Percentiles rank a stretch among this genome's conserved stretches.
phyloP scores from a whole-genome alignment of 805 yeast species.

The Metschnikowia chrysomelidarum region DNA sequence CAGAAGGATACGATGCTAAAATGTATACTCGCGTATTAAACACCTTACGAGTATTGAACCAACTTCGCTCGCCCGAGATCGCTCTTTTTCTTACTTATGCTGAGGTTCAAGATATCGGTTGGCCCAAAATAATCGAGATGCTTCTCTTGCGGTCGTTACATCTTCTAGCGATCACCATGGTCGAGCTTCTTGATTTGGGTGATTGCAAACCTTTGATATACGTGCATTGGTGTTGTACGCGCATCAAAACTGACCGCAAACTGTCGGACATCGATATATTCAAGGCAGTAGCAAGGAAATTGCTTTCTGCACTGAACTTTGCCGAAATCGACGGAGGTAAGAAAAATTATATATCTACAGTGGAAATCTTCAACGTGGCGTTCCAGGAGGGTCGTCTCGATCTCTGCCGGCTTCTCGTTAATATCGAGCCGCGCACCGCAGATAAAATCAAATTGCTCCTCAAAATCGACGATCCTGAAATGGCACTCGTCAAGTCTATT shows the following conservation, averaged over 20 bases:
- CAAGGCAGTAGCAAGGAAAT: conserved; percentile 44
- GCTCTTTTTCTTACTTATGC: conserved; percentile 65
- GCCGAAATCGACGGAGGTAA: conserved; percentile 11
- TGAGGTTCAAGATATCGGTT: conserved; percentile 52
- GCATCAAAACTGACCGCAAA: conserved; percentile 54
- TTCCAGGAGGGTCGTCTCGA: conserved; percentile 76
- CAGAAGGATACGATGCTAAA: conserved; percentile 52
- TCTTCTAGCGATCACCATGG: conserved; percentile 60
- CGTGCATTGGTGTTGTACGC: conserved; percentile 76
- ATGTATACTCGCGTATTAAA: conserved; percentile 63
- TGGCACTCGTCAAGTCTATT: conserved; percentile 67
- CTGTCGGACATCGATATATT: conserved; percentile 61
- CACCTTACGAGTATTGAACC: conserved; percentile 64
- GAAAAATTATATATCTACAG: conserved; percentile 48
- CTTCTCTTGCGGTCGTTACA: conserved; percentile 60
- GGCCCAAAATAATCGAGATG: conserved; percentile 53
- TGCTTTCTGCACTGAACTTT: conserved; percentile 27
- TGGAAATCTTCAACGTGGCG: conserved; percentile 61
- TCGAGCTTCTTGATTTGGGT: conserved; percentile 48
- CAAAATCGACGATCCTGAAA: conserved; percentile 67
- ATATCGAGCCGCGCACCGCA: conserved; percentile 62
- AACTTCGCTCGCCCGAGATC: conserved; percentile 59
- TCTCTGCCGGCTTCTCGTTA: conserved; percentile 65
- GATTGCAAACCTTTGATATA: conserved; percentile 44
- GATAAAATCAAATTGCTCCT: conserved; percentile 59